phyloP scores from a whole-genome alignment of 805 yeast species.

The Kuraishia ogatae region DNA sequence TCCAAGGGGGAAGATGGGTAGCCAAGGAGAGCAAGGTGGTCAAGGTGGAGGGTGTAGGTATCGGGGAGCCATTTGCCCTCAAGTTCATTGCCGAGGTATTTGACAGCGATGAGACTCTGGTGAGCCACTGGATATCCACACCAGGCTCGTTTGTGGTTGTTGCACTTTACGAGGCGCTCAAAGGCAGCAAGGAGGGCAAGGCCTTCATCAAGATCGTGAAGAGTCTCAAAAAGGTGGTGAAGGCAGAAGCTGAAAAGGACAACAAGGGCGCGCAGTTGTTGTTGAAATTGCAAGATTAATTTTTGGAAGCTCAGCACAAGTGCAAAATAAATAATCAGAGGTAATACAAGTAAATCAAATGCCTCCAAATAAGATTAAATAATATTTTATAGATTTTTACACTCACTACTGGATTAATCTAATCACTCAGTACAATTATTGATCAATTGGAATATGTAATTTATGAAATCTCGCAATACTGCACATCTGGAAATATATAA shows the following conservation, averaged over 20 bases:
- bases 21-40: conserved; percentile 45
- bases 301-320: too few species aligned
- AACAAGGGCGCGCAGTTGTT: conserved; percentile 63
- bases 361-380: too few species aligned
- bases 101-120: conserved; percentile 35
- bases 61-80: conserved; percentile 53
- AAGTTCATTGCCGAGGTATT: conserved; percentile 34
- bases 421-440: too few species aligned
- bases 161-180: conserved; percentile 63
- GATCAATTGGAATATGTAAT: background rate
- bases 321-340: background rate
- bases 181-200: conserved; percentile 29
- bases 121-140: conserved; percentile 61
- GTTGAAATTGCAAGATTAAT: conserved; percentile 20
- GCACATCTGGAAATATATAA: background rate
- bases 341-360: too few species aligned
- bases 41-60: conserved; percentile 32
- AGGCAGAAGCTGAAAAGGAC: conserved; percentile 27
- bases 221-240: conserved; percentile 34
- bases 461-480: background rate
- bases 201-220: conserved; percentile 46
- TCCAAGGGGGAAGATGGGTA: conserved; percentile 83
- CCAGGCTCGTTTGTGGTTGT: conserved; percentile 78
- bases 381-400: too few species aligned
- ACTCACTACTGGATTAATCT: too few species aligned